A percentile compares a stretch with the other conserved stretches of the same genome.
phyloP scores from a whole-genome alignment of 495 filamentous ascomycete genomes.

The Aspergillus bertholletiae region DNA sequence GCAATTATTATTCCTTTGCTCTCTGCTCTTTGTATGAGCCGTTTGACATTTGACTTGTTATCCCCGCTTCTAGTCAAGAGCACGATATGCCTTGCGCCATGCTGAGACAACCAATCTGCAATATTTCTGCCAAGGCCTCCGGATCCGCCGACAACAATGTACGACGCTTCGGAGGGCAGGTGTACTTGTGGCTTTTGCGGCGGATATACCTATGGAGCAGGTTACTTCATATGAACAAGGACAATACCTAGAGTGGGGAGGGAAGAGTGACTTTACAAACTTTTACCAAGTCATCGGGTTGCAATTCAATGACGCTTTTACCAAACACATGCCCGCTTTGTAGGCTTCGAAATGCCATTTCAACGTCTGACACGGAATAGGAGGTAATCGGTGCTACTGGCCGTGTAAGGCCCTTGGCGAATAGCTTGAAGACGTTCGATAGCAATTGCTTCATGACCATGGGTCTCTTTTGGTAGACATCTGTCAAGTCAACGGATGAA shows the following conservation, averaged over 20 bases:
- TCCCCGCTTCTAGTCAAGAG: slow-evolving; percentile 39
- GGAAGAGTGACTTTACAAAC: neutral
- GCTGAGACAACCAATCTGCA: slow-evolving; percentile 54
- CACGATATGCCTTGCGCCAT: slow-evolving; percentile 56
- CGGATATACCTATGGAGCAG: slow-evolving; percentile 20
- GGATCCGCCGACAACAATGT: slow-evolving; percentile 47
- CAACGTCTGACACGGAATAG: slow-evolving; percentile 40
- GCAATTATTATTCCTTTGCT: slow-evolving; percentile 24
- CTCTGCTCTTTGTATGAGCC: slow-evolving; percentile 36
- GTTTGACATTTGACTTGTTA: slow-evolving; percentile 17
- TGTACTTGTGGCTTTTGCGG: slow-evolving; percentile 17
- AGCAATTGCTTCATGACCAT: slow-evolving; percentile 33
- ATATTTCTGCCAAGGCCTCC: slow-evolving; percentile 62
- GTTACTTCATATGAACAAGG: neutral
- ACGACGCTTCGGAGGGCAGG: slow-evolving; percentile 28
- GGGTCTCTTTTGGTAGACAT: slow-evolving; percentile 27
- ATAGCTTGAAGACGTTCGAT: slow-evolving; percentile 25
- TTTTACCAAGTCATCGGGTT: neutral
- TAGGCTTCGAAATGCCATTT: slow-evolving; percentile 42
- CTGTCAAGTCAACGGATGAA: slow-evolving; percentile 24
- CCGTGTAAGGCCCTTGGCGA: slow-evolving; percentile 21
- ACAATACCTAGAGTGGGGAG: neutral
- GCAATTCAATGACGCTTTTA: neutral
- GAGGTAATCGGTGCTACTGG: slow-evolving; percentile 34
- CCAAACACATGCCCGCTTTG: neutral